phyloP scores from a whole-genome alignment of 2,329 filamentous ascomycete genomes.

The Aspergillus costaricaensis region DNA sequence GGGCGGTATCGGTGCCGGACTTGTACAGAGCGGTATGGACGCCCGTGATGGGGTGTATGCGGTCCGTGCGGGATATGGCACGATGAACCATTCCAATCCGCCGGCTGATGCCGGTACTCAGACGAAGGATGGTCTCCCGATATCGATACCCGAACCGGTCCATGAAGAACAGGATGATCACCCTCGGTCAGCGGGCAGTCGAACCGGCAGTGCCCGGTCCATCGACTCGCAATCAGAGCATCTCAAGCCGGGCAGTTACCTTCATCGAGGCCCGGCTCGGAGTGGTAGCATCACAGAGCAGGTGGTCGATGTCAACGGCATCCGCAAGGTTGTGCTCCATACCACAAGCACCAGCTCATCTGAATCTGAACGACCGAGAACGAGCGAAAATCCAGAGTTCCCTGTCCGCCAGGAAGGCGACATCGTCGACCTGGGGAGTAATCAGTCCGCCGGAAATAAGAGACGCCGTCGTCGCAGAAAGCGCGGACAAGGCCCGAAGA shows the following conservation, averaged over 20 bases:
- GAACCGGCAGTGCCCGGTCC: conserved; percentile 27
- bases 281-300: conserved; percentile 80
- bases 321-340: conserved; percentile 75
- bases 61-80: conserved; percentile 58
- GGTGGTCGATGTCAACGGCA: conserved; percentile 70
- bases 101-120: conserved; percentile 24
- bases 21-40: conserved; percentile 56
- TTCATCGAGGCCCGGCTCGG: conserved; percentile 56
- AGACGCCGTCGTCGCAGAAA: conserved; percentile 30
- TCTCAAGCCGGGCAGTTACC: conserved; percentile 31
- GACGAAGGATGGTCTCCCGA: conserved; percentile 27
- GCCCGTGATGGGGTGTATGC: conserved; percentile 68
- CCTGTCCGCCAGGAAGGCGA: conserved; percentile 18
- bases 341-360: conserved; percentile 61
- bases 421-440: conserved; percentile 15
- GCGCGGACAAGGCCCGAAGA: conserved; percentile 18
- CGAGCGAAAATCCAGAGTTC: conserved; percentile 9
- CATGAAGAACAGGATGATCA: conserved; percentile 33
- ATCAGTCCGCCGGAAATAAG: conserved; percentile 19
- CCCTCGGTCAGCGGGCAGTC: conserved; percentile 24
- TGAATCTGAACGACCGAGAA: conserved; percentile 28
- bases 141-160: conserved; percentile 37
- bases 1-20: conserved; percentile 56
- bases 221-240: conserved; percentile 23
- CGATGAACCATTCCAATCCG: conserved; percentile 35